Conservation (phyloP, 495 filamentous ascomycete genomes). For the Delitschia confertaspora region DNA sequence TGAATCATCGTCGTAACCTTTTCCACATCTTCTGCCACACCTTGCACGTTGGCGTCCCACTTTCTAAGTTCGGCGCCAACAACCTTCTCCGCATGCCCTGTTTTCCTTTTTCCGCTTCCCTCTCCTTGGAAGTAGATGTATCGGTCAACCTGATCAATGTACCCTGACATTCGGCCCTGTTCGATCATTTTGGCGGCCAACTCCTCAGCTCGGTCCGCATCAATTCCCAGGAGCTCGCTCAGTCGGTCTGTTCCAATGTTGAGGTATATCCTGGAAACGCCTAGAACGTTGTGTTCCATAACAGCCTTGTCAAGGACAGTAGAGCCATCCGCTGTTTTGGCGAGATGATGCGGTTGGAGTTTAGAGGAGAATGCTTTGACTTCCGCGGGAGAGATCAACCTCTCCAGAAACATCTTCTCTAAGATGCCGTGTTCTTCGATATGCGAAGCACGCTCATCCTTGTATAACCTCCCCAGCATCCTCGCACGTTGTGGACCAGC, state of each 20-base stretch:
- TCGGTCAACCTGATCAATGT: constrained; percentile 89
- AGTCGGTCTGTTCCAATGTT: constrained; percentile 80
- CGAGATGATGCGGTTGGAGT: constrained; percentile 79
- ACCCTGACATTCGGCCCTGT: constrained; percentile 73
- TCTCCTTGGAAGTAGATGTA: constrained; percentile 76
- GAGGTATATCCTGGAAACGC: constrained; percentile 72
- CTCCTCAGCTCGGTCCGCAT: constrained; percentile 75
- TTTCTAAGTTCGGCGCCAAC: constrained; percentile 62
- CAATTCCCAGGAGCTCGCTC: constrained; percentile 65
- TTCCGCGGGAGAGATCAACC: constrained; percentile 68
- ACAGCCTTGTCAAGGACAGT: constrained; percentile 94
- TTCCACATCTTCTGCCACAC: constrained; percentile 80
- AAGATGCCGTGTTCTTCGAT: constrained; percentile 79
- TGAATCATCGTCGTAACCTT: constrained; percentile 68
- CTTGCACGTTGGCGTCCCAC: constrained; percentile 85
- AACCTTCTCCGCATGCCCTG: constrained; percentile 47
- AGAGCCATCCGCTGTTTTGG: constrained; percentile 74
- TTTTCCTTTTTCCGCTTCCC: constrained; percentile 54
- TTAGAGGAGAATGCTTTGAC: constrained; percentile 75
- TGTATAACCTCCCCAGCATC: constrained; percentile 74
- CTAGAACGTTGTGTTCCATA: constrained; percentile 89
- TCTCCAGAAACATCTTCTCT: constrained; percentile 96
- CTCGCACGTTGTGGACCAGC: constrained; percentile 80
- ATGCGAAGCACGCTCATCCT: constrained; percentile 73
- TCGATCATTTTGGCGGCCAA: constrained; percentile 94